Conservation (phyloP, 2,329 filamentous ascomycete genomes). For the Epichloe hybrida region DNA sequence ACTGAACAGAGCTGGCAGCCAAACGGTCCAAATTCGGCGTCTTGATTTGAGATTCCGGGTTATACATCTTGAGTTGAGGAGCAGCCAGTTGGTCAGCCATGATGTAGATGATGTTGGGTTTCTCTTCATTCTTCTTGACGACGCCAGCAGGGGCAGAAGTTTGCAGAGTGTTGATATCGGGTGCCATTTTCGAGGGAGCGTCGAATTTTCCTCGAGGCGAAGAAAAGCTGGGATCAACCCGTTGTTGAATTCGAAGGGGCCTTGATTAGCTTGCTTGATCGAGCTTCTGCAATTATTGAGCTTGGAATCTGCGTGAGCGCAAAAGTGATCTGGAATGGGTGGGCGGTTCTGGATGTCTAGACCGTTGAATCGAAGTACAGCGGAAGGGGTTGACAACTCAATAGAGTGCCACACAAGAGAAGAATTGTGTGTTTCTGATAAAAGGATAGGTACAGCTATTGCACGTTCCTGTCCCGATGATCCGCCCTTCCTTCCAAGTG, state of each 20-base stretch:
- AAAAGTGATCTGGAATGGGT: not conserved
- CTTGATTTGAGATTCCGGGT: conserved; percentile 76
- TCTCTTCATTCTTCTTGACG: conserved; percentile 13
- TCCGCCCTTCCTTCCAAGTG: not conserved
- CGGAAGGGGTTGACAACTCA: conserved; percentile 2
- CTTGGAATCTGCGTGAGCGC: not conserved
- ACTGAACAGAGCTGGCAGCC: conserved; percentile 71
- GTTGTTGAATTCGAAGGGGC: not conserved
- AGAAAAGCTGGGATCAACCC: not conserved
- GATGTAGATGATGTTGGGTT: conserved; percentile 53
- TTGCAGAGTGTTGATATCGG: conserved; percentile 61
- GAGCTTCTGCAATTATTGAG: not conserved
- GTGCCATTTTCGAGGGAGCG: conserved; percentile 44
- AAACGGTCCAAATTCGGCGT: conserved; percentile 81
- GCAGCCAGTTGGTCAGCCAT: conserved; percentile 95
- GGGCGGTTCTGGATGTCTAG: not conserved
- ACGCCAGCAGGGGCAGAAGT: conserved; percentile 30
- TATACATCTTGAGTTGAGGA: conserved; percentile 83
- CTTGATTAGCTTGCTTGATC: not conserved
- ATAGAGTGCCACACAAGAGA: conserved; percentile 7
- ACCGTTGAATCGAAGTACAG: conserved; percentile 1
- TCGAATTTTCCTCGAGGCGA: not conserved
- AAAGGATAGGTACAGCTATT: conserved; percentile 11
- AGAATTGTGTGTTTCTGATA: conserved; percentile 10
- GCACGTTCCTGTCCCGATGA: conserved; percentile 6